Evolutionary conservation across 306 rosid genomes (phyloP).

Genomic region (Purshia tridentata): DNA sequence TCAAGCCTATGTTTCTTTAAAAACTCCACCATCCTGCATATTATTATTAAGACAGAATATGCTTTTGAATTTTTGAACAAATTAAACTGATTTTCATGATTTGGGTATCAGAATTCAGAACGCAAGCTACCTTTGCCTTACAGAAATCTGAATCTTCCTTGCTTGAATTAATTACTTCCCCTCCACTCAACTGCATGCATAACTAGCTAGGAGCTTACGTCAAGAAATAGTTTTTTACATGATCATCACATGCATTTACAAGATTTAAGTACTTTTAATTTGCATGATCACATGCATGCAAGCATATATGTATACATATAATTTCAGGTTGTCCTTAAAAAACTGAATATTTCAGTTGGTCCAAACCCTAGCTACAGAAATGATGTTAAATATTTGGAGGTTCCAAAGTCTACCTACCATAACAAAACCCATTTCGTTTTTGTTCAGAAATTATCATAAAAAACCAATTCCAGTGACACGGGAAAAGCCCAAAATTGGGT

Average conservation of each 20-base stretch:
- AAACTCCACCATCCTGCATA: neutral
- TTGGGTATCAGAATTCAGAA: constrained; percentile 23
- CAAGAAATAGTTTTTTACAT: constrained; percentile 31
- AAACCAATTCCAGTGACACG: constrained; percentile 61
- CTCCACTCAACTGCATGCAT: constrained; percentile 52
- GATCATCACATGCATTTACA: neutral
- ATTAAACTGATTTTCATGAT: constrained; percentile 23
- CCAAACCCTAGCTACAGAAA: neutral
- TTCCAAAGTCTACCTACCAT: constrained; percentile 27
- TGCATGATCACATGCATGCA: neutral
- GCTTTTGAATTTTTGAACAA: constrained; percentile 45
- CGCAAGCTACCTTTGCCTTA: constrained; percentile 21
- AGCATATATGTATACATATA: neutral
- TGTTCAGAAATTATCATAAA: constrained; percentile 40
- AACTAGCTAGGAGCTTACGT: constrained; percentile 30
- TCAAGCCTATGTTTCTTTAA: constrained; percentile 2
- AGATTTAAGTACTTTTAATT: too few relatives aligned
- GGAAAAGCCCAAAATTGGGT: constrained; percentile 64
- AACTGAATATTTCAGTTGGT: too few relatives aligned
- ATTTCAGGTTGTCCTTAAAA: too few relatives aligned
- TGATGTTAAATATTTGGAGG: constrained; percentile 45
- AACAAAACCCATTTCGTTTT: constrained; percentile 34
- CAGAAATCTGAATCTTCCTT: constrained; percentile 35
- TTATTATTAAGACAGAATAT: constrained; percentile 39
- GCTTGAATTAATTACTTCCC: constrained; percentile 37